Base-by-base conservation (phyloP, 1,139 yeast species). In the Sugiyamaella japonica region DNA sequence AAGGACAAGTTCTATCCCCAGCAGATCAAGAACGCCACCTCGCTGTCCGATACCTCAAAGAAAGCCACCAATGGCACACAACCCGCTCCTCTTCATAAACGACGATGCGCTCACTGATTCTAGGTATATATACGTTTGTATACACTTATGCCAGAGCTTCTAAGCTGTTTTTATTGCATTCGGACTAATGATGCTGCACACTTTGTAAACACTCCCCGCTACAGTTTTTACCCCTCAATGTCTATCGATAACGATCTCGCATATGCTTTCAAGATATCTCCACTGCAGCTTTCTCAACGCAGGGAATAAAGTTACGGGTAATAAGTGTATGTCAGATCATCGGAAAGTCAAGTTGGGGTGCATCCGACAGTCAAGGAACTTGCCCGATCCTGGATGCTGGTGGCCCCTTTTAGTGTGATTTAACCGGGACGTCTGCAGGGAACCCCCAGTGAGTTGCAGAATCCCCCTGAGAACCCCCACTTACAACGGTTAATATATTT, bases 1-100 rank as follows among this genome's bases (percentile, higher is more conserved):
- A 37, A 31, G 32, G 47, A 54, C 45, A 46, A 50, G 28, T 54
- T 41, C 42, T 47, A 50, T 31, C 54, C 56, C 3, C 38, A 46
- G 15, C 7, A 23, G 20, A 20, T 32, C n/a, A 12, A 12, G 9
- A 44, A 44, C 17, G 39, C 39, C 17, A 16, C 37, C 7, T 17
- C 48, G 7, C 20, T 44, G 17, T 12, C 48, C 4, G 37, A 31
- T 17, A 31, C 29, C 3, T 20, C n/a, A 9, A 34, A 34, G 17
- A 23, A 32, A 13, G 31, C 29, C 12, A 12, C 13, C 4, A 17
- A 44, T 20, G n/a, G 15, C 10, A 13, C 31, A 8, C 12, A 44
- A 28, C 39, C 48, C 7, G 15, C 48, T 6, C 7, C 34, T 17
- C 31, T 31, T 7, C 25, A 32, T 34, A 32, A 34, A 32, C 48